Base-by-base conservation (phyloP, 345 rosid species). In the Barbarea vulgaris region DNA sequence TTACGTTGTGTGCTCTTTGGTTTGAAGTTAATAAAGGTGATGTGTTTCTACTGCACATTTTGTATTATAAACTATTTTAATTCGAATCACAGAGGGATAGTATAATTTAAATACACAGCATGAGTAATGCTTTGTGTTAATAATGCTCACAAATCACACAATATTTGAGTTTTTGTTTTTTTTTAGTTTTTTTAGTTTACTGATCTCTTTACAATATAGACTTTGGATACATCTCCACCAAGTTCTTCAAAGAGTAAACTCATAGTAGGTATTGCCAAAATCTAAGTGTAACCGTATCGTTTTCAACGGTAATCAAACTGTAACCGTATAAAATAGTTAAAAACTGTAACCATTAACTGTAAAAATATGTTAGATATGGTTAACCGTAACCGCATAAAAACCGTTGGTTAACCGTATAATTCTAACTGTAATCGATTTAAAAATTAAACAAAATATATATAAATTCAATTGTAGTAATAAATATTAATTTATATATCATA, bases 221-320 rank as follows among this genome's bases (percentile, higher is more conserved):
- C 87, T 77, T 73, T 85, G 33, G 93, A 86, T 21, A 77, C 74
- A 74, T 90, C 96, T 18, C 99, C 99, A 10, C 99, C 99, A 47
- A 95, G 97, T 79, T 95, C 99, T 83, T 95, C 99, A 30, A 95
- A 87, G 54, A 95, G 79, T 30, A 95, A n/a, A n/a, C n/a, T n/a
- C n/a, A n/a, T n/a, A n/a, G n/a, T n/a, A n/a, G n/a, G n/a, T n/a
- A n/a, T n/a, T n/a, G n/a, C n/a, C n/a, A n/a, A n/a, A n/a, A n/a
- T n/a, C n/a, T n/a, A n/a, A n/a, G n/a, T n/a, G n/a, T n/a, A n/a
- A n/a, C n/a, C n/a, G n/a, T n/a, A n/a, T n/a, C n/a, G n/a, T n/a
- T n/a, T n/a, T n/a, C n/a, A n/a, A n/a, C n/a, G n/a, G n/a, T n/a
- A n/a, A n/a, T n/a, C n/a, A n/a, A n/a, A n/a, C n/a, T n/a, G n/a